phyloP scores from a whole-genome alignment of 768 basidiomycete species.

The Cystobasidium ongulense region DNA sequence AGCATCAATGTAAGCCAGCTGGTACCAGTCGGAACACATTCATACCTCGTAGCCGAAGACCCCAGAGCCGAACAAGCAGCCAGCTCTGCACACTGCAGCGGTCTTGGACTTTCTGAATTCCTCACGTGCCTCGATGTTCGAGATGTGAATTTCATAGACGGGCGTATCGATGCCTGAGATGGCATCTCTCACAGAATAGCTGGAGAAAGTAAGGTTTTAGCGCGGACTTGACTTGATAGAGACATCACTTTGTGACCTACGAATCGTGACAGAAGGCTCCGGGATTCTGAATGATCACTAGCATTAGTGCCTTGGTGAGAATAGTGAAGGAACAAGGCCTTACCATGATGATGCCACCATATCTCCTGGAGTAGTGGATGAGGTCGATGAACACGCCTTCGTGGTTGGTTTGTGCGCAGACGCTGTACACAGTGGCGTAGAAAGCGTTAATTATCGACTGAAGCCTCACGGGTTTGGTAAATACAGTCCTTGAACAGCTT shows the following conservation, averaged over 20 bases:
- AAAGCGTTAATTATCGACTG: background rate
- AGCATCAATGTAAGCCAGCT: background rate
- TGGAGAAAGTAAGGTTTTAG: conserved; percentile 31
- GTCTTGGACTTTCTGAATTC: conserved; percentile 28
- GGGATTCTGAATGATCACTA: background rate
- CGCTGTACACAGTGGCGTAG: conserved; percentile 1
- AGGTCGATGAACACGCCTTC: conserved; percentile 32
- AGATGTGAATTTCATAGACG: conserved; percentile 38
- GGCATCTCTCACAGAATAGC: conserved; percentile 38
- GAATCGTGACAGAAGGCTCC: conserved; percentile 16
- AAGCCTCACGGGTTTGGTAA: background rate
- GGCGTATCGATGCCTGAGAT: conserved; percentile 37
- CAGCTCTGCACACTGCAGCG: conserved; percentile 23
- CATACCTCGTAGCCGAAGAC: conserved; percentile 24
- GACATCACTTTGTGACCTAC: background rate
- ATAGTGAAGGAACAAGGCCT: background rate
- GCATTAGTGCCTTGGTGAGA: background rate
- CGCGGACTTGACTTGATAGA: conserved; percentile 20
- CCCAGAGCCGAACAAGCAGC: conserved; percentile 25
- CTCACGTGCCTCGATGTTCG: conserved; percentile 30
- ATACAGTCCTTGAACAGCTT: background rate
- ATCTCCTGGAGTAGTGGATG: conserved; percentile 39
- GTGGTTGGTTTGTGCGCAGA: conserved; percentile 40
- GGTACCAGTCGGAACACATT: no score
- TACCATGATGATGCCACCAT: conserved; percentile 40